A percentile compares a stretch with the other conserved stretches of the same genome.
Evolutionary conservation across 768 basidiomycete genomes (phyloP).

Genomic region (Russula earlei): DNA sequence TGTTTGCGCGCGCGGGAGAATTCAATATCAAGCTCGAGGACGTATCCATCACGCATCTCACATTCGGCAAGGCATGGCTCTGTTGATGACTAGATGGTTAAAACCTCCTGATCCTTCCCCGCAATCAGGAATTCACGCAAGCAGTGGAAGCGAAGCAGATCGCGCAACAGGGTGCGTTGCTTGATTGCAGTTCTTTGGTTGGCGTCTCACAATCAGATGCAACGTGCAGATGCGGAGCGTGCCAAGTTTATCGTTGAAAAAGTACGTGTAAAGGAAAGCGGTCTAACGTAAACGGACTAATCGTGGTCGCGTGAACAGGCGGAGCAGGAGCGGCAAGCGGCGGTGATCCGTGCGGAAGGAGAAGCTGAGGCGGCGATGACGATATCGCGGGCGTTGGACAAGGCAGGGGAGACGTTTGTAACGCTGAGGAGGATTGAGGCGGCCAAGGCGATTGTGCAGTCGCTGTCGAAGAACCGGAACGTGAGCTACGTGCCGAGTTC

Average conservation of each 20-base stretch:
- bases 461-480: constrained; percentile 67
- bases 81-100: background rate
- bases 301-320: constrained; percentile 49
- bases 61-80: constrained; percentile 67
- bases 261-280: constrained; percentile 34
- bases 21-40: constrained; percentile 95
- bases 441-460: constrained; percentile 91
- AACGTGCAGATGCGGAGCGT: constrained; percentile 77
- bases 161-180: constrained; percentile 80
- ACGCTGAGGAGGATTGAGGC: constrained; percentile 95
- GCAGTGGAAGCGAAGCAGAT: constrained; percentile 99
- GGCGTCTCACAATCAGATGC: background rate
- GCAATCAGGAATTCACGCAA: constrained; percentile 75
- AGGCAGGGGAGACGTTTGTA: constrained; percentile 94
- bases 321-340: constrained; percentile 97
- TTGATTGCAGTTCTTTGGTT: background rate
- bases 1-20: constrained; percentile 88
- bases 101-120: constrained; percentile 8
- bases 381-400: constrained; percentile 83
- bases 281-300: constrained; percentile 1
- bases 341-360: constrained; percentile 95
- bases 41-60: constrained; percentile 90
- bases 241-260: constrained; percentile 99
- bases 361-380: constrained; percentile 96
- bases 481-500: constrained; percentile 85